Conservation (phyloP, 208 protist genomes). For the Endotrypanum monterogeii region DNA sequence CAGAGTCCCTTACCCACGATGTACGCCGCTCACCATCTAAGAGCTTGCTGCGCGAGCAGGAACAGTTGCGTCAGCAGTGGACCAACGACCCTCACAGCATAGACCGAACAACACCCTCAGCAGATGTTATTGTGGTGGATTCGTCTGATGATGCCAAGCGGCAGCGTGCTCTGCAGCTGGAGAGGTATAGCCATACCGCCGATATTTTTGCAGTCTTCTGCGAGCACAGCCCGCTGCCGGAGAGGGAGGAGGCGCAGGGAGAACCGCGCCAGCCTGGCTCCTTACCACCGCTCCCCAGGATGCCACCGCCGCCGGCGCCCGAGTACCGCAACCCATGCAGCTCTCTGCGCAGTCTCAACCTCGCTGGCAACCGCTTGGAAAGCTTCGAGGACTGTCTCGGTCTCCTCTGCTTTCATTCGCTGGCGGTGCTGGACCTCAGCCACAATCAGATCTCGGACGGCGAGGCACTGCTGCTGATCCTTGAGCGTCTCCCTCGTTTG, state of each 20-base stretch:
- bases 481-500: conserved; percentile 78
- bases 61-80: conserved; percentile 10
- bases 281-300: background rate
- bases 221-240: conserved; percentile 36
- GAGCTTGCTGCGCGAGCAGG: conserved; percentile 36
- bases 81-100: background rate
- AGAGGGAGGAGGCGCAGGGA: conserved; percentile 15
- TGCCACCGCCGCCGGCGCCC: conserved; percentile 28
- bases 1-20: background rate
- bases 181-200: conserved; percentile 29
- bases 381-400: conserved; percentile 51
- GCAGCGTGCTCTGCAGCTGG: conserved; percentile 32
- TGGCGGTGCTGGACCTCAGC: conserved; percentile 90
- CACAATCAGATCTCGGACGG: conserved; percentile 89
- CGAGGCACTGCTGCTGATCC: conserved; percentile 77
- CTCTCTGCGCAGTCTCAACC: conserved; percentile 81
- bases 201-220: conserved; percentile 40
- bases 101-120: background rate
- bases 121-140: conserved; percentile 6
- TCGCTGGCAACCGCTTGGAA: conserved; percentile 80
- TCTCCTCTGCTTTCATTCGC: conserved; percentile 72
- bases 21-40: conserved; percentile 28
- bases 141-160: conserved; percentile 19
- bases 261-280: background rate
- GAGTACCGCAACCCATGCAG: conserved; percentile 63